Percentiles rank a stretch among this genome's conserved stretches.
phyloP scores from a whole-genome alignment of 306 rosid species.

The Dryas alaskensis region DNA sequence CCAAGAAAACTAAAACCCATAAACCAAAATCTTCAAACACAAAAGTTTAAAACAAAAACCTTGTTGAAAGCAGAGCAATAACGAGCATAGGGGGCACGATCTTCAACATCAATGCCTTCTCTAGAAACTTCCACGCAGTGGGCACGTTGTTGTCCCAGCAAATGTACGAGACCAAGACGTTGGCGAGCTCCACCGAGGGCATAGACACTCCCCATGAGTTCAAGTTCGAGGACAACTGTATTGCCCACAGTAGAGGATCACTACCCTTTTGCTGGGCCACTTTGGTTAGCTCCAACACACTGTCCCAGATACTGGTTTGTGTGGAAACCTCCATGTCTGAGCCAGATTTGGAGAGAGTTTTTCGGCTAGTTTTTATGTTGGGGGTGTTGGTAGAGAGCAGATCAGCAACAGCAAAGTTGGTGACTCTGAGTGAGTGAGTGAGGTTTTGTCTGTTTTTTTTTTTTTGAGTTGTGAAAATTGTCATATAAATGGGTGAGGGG shows the following conservation, averaged over 20 bases:
- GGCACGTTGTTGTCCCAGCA: slow-evolving; percentile 96
- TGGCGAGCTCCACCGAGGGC: slow-evolving; percentile 76
- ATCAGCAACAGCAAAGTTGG: not conserved
- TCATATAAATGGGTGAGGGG: slow-evolving; percentile 2
- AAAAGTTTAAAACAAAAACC: slow-evolving; percentile 33
- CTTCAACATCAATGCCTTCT: slow-evolving; percentile 61
- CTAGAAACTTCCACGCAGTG: slow-evolving; percentile 86
- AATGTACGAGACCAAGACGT: slow-evolving; percentile 71
- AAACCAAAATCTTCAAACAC: slow-evolving; percentile 3
- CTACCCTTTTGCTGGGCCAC: slow-evolving; percentile 74
- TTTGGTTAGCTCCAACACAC: slow-evolving; percentile 59
- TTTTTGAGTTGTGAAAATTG: not conserved
- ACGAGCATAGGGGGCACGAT: slow-evolving; percentile 83
- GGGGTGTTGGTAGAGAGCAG: not conserved
- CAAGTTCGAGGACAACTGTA: slow-evolving; percentile 67
- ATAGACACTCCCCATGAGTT: slow-evolving; percentile 65
- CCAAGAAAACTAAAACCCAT: not conserved
- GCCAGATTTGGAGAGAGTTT: slow-evolving; percentile 18
- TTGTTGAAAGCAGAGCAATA: slow-evolving; percentile 73
- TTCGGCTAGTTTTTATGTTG: not conserved
- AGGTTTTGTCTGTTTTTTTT: not conserved
- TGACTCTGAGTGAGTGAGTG: not conserved
- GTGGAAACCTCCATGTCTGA: slow-evolving; percentile 46
- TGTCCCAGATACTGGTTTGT: slow-evolving; percentile 40
- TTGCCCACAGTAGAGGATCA: slow-evolving; percentile 86